phyloP scores from a whole-genome alignment of 2,329 filamentous ascomycete genomes.

The Penicillium sp. region DNA sequence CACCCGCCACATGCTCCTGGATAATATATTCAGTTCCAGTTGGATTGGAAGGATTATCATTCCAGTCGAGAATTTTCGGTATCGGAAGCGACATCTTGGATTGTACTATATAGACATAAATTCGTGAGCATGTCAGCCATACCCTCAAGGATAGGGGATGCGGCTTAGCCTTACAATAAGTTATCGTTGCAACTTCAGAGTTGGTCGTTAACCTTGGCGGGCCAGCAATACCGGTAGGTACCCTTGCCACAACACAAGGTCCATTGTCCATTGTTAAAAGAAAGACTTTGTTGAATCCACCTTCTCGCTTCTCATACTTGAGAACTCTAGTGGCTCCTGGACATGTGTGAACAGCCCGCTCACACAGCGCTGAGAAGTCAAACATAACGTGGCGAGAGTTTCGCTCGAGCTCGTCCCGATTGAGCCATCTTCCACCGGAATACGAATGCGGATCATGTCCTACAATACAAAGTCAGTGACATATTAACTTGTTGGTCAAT shows the following conservation, averaged over 20 bases:
- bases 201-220: constrained; percentile 38
- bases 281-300: constrained; percentile 47
- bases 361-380: constrained; percentile 42
- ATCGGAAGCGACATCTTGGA: constrained; percentile 25
- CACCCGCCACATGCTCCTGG: constrained; percentile 36
- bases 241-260: constrained; percentile 39
- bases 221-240: constrained; percentile 43
- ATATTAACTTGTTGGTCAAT: not conserved
- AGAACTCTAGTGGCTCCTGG: constrained; percentile 36
- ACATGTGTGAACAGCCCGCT: constrained; percentile 34
- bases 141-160: not conserved
- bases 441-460: constrained; percentile 31
- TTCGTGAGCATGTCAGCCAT: not conserved
- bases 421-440: constrained; percentile 40
- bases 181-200: constrained; percentile 49
- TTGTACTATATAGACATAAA: constrained; percentile 16
- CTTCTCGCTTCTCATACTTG: constrained; percentile 45
- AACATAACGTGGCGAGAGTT: constrained; percentile 40
- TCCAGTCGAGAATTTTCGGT: constrained; percentile 26
- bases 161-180: constrained; percentile 36
- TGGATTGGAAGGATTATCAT: constrained; percentile 26
- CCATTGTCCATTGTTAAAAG: constrained; percentile 43
- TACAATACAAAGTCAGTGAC: not conserved
- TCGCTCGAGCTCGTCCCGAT: constrained; percentile 39
- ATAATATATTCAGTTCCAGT: constrained; percentile 42